Conservation (phyloP, 2,329 filamentous ascomycete genomes). For the Sclerotinia subarctica region DNA sequence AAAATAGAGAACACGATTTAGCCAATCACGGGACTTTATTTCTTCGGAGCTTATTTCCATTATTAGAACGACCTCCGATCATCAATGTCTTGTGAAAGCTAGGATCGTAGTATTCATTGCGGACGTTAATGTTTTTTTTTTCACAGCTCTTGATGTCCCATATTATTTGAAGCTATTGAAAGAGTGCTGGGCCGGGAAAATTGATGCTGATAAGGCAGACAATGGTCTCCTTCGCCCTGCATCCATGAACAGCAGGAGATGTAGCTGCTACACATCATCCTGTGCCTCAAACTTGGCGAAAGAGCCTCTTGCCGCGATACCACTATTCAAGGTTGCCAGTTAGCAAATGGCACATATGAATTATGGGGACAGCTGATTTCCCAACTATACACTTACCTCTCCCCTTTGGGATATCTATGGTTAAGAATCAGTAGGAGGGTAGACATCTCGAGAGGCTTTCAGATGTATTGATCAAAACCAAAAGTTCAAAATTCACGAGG, state of each 20-base stretch:
- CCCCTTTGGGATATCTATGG: background rate
- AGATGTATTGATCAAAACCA: background rate
- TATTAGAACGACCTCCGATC: background rate
- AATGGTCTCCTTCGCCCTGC: background rate
- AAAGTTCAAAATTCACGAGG: background rate
- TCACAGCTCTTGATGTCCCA: background rate
- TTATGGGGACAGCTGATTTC: too few species aligned
- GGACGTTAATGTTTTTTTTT: background rate
- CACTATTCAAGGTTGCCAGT: background rate
- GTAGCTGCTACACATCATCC: background rate
- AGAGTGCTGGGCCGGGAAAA: background rate
- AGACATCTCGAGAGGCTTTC: background rate
- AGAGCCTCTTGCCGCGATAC: background rate
- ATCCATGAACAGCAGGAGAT: too few species aligned
- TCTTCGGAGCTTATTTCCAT: background rate
- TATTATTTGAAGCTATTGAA: background rate
- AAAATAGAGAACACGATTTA: too few species aligned
- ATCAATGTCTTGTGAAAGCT: background rate
- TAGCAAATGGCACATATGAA: too few species aligned
- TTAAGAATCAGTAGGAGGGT: background rate
- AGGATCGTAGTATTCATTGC: too few species aligned
- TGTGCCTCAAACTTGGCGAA: background rate
- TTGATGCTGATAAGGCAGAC: background rate
- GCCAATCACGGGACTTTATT: background rate
- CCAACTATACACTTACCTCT: too few species aligned